These are phyloP conservation scores for Capronia epimyces DNA, from an alignment of 2,329 filamentous ascomycete species.

Conservation along the genomic window DNA sequence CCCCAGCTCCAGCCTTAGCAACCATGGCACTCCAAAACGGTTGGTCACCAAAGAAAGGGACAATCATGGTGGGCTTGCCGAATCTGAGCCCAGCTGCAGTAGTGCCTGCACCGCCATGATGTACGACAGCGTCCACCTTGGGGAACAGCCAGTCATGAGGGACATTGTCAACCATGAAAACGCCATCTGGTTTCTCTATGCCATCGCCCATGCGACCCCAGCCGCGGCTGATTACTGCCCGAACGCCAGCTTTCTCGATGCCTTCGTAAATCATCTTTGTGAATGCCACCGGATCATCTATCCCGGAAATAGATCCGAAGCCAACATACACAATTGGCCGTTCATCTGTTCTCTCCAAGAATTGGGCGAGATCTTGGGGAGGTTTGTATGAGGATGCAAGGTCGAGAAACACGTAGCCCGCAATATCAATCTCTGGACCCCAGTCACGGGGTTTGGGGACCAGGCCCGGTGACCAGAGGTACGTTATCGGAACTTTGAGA, in stretches of 20 bases:
- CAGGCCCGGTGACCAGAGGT: constrained; percentile 54
- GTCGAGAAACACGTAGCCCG: constrained; percentile 53
- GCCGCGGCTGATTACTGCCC: constrained; percentile 37
- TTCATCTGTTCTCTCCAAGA: constrained; percentile 29
- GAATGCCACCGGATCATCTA: constrained; percentile 35
- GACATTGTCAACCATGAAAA: constrained; percentile 35
- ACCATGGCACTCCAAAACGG: constrained; percentile 46
- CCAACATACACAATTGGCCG: constrained; percentile 35
- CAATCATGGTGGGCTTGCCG: constrained; percentile 37
- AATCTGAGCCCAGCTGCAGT: constrained; percentile 36
- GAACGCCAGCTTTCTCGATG: constrained; percentile 32
- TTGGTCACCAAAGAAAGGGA: constrained; percentile 44
- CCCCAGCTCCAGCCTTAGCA: constrained; percentile 40
- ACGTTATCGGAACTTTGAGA: constrained; percentile 69
- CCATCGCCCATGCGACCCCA: constrained; percentile 36
- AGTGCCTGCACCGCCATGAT: constrained; percentile 38
- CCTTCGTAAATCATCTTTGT: constrained; percentile 36
- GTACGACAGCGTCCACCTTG: constrained; percentile 35
- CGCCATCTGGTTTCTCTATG: constrained; percentile 31
- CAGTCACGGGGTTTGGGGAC: constrained; percentile 52
- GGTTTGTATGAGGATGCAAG: constrained; percentile 43
- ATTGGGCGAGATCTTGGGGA: constrained; percentile 35
- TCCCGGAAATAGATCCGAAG: constrained; percentile 35
- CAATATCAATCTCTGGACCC: constrained; percentile 50
- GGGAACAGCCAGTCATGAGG: constrained; percentile 39